Evolutionary conservation across 2,329 filamentous ascomycete species (phyloP).

Genomic region (Trichoderma asperellum): DNA sequence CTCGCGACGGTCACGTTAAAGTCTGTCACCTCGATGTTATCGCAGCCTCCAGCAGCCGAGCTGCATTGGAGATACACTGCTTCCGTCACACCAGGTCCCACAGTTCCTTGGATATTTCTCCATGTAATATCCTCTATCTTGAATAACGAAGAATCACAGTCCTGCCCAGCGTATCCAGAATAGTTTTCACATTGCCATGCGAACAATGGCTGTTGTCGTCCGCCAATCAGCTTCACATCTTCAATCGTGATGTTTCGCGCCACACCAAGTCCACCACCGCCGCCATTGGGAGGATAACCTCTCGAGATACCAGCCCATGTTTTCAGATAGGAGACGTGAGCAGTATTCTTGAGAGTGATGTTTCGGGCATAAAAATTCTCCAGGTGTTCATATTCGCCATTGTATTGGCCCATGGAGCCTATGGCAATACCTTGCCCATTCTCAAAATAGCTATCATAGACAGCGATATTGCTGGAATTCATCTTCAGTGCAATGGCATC

Average conservation of each 20-base stretch:
- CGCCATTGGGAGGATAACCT: conserved; percentile 61
- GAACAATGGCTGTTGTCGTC: conserved; percentile 41
- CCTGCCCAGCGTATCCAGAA: conserved; percentile 40
- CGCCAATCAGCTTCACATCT: conserved; percentile 37
- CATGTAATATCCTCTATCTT: conserved; percentile 39
- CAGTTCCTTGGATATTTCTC: conserved; percentile 38
- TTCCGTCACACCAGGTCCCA: conserved; percentile 34
- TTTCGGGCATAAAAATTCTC: conserved; percentile 54
- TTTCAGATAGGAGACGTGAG: conserved; percentile 58
- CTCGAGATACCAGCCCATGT: conserved; percentile 59
- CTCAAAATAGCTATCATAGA: conserved; percentile 54
- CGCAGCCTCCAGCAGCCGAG: conserved; percentile 39
- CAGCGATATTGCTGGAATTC: conserved; percentile 58
- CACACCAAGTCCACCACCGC: conserved; percentile 57
- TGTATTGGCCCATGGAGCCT: conserved; percentile 61
- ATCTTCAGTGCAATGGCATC: conserved; percentile 59
- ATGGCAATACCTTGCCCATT: conserved; percentile 59
- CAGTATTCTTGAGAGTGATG: conserved; percentile 50
- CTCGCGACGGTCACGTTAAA: conserved; percentile 33
- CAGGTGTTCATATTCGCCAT: conserved; percentile 52
- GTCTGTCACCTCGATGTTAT: conserved; percentile 36
- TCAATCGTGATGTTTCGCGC: conserved; percentile 41
- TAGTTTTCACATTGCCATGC: conserved; percentile 45
- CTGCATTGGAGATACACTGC: conserved; percentile 41
- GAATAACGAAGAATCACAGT: conserved; percentile 43